Base-by-base conservation (phyloP, 208 protist genomes). In the Leishmania mexicana region DNA sequence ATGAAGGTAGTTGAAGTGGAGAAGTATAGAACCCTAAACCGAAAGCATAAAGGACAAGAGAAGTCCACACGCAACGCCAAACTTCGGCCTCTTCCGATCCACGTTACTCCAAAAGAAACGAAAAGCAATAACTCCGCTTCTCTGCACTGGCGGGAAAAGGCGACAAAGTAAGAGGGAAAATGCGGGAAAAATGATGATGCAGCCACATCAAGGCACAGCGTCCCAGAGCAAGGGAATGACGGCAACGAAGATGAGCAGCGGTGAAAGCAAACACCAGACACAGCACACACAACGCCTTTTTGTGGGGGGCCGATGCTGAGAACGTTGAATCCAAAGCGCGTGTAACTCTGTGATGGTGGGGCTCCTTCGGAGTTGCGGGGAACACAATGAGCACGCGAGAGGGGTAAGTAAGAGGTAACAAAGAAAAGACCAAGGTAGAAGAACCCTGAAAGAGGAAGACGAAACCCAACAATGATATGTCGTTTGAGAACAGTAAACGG, bases 351-450 rank as follows among this genome's bases (percentile, higher is more conserved):
- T 74, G 42, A 51, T 51, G 45, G 24, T 19, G 13, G 68, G 35
- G 13, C 13, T 70, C 28, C 17, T 45, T 21, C n/a, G 6, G 38
- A 7, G 42, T 38, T 62, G 54, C 28, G 19, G 45, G 31, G 3
- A 45, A 28, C 57, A 62, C 21, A 11, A 80, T 57, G 76, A 80
- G 31, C 38, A 65, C 4, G 24, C 47, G 42, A 51, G 24, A 74
- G 67, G 15, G 35, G 28, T 3, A 51, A 54, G 28, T 28, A 8
- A 77, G 51, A 17, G 24, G 65, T 54, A 58, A 38, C 49, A 70
- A 49, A 35, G 47, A 83, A 75, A 64, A 49, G 42, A 75, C 13
- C 42, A 76, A 78, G 65, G 51, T 58, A 80, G 42, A 75, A 77
- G 15, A 35, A 76, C 35, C 21, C 35, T 13, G n/a, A 79, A 78